A percentile compares a stretch with the other conserved stretches of the same genome.
Conservation (phyloP, 768 basidiomycete species). For the Termitomyces sp. region DNA sequence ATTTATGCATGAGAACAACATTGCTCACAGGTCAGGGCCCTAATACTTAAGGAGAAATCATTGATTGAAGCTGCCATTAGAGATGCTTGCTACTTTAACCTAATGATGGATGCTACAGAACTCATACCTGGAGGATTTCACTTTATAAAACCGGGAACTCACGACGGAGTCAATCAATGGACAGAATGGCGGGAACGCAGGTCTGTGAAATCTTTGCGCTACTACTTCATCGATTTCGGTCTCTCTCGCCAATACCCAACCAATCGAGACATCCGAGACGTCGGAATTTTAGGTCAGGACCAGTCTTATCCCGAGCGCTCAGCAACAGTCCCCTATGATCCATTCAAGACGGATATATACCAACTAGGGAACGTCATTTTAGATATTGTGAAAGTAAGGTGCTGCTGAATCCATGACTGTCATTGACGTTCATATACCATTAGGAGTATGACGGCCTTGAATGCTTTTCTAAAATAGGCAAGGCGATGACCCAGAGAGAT, state of each 20-base stretch:
- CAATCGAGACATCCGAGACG: no score
- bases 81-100: conserved; percentile 11
- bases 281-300: no score
- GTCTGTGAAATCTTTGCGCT: not conserved
- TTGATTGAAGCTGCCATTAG: not conserved
- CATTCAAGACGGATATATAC: no score
- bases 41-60: not conserved
- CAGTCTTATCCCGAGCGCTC: no score
- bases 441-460: no score
- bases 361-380: no score
- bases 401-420: no score
- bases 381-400: no score
- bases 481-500: no score
- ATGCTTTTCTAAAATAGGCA: no score
- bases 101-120: not conserved
- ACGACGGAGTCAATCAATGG: conserved; percentile 10
- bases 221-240: not conserved
- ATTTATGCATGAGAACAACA: conserved; percentile 16
- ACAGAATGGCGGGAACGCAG: not conserved
- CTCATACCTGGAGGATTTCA: conserved; percentile 18
- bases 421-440: no score
- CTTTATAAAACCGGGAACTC: conserved; percentile 9
- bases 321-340: no score
- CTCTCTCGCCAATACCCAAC: conserved; percentile 19
- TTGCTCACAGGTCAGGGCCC: conserved; percentile 13